A percentile compares a stretch with the other conserved stretches of the same genome.
phyloP scores from a whole-genome alignment of 306 rosid genomes.

The Citrullus mucosospermus region DNA sequence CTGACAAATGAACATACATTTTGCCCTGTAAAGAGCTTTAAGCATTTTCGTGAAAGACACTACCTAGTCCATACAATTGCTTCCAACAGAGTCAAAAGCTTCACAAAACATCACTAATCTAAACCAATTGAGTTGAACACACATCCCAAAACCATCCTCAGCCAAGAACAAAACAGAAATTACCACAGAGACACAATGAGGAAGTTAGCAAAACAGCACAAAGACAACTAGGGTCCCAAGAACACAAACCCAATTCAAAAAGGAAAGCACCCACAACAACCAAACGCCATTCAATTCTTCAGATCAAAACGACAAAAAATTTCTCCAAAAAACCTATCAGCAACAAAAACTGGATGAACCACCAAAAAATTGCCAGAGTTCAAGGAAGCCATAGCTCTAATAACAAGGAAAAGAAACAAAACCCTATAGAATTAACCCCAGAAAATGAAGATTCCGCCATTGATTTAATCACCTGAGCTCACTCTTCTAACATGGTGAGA shows the following conservation, averaged over 20 bases:
- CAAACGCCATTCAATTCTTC: background rate
- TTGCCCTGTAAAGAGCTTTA: background rate
- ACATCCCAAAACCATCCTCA: background rate
- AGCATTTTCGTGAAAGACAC: background rate
- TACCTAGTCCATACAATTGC: background rate
- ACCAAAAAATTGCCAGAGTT: background rate
- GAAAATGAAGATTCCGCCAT: background rate
- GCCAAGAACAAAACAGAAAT: background rate
- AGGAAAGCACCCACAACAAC: background rate
- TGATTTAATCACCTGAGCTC: conserved; percentile 43
- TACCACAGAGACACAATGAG: background rate
- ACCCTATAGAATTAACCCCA: conserved; percentile 5
- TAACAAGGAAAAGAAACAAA: background rate
- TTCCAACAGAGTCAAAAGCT: background rate
- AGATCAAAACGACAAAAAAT: background rate
- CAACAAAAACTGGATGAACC: background rate
- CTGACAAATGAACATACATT: background rate
- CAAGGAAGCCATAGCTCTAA: conserved; percentile 3
- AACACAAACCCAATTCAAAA: background rate
- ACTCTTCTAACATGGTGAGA: conserved; percentile 57
- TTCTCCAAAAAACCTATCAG: background rate
- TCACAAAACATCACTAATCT: background rate
- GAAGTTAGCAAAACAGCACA: background rate
- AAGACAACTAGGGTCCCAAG: background rate
- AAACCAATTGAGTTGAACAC: background rate